phyloP scores from a whole-genome alignment of 176 grass and related monocot genomes.

The Areca catechu region DNA sequence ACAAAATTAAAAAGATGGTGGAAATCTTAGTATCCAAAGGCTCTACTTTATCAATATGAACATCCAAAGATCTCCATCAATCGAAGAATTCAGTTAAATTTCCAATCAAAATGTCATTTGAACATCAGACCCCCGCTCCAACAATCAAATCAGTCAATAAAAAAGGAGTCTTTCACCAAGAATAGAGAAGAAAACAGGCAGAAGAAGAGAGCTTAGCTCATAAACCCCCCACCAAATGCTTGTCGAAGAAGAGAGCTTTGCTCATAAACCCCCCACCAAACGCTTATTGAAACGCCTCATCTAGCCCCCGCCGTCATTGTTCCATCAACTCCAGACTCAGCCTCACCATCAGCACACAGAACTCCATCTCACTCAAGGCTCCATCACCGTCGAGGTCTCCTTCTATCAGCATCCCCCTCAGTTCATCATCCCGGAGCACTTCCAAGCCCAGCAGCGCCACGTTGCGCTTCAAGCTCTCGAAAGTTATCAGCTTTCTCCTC shows the following conservation, averaged over 20 bases:
- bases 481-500: conserved; percentile 43
- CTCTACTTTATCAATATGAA: too few relatives aligned
- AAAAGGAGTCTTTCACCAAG: too few relatives aligned
- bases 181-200: too few relatives aligned
- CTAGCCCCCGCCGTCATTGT: conserved; percentile 33
- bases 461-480: conserved; percentile 72
- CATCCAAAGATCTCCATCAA: too few relatives aligned
- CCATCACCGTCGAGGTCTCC: conserved; percentile 86
- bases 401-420: conserved; percentile 79
- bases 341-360: conserved; percentile 88
- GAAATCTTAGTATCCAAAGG: too few relatives aligned
- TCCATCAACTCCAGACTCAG: conserved; percentile 94
- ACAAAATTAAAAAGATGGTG: too few relatives aligned
- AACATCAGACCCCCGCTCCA: too few relatives aligned
- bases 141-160: too few relatives aligned
- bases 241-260: background rate
- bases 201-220: too few relatives aligned
- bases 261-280: conserved; percentile 11
- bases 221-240: too few relatives aligned
- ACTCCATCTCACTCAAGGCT: conserved; percentile 74
- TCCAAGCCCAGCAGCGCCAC: conserved; percentile 57
- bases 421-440: conserved; percentile 58
- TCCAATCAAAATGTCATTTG: too few relatives aligned
- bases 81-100: too few relatives aligned
- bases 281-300: conserved; percentile 39